phyloP scores from a whole-genome alignment of 352 stramenopile genomes.

The Ophiocytium majus region DNA sequence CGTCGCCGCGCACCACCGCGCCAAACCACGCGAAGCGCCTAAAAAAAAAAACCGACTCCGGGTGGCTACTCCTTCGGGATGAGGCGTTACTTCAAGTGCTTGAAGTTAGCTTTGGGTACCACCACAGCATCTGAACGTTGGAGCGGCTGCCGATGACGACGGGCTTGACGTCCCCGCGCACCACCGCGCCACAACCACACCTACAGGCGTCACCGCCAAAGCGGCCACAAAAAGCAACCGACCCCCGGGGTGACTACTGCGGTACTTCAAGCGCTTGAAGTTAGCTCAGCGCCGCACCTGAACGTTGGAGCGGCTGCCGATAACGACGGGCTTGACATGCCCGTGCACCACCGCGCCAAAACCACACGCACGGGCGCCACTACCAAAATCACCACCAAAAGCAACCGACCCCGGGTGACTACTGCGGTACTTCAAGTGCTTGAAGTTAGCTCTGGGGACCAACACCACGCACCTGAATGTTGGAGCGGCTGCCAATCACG shows the following conservation, averaged over 20 bases:
- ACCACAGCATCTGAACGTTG: conserved; percentile 83
- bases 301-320: conserved; percentile 84
- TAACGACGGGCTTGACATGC: conserved; percentile 66
- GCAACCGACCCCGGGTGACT: no score
- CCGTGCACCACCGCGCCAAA: conserved; percentile 59
- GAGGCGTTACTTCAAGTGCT: no score
- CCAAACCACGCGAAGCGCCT: conserved; percentile 61
- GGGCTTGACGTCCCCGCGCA: conserved; percentile 58
- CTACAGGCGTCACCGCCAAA: no score
- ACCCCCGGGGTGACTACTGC: no score
- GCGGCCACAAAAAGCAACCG: no score
- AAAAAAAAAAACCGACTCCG: no score
- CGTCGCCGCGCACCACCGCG: conserved; percentile 58
- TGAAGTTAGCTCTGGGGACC: conserved; percentile 77
- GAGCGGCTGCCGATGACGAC: conserved; percentile 83
- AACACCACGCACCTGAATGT: no score
- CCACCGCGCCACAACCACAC: conserved; percentile 60
- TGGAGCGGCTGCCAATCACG: conserved; percentile 81
- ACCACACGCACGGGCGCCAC: no score
- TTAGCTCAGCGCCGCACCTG: conserved; percentile 58
- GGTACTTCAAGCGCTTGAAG: no score
- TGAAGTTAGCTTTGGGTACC: conserved; percentile 77
- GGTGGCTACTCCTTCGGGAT: no score
- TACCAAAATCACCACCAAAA: no score
- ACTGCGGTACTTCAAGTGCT: no score